phyloP scores from a whole-genome alignment of 495 filamentous ascomycete genomes.

The Pseudomonodictys pantanalensis region DNA sequence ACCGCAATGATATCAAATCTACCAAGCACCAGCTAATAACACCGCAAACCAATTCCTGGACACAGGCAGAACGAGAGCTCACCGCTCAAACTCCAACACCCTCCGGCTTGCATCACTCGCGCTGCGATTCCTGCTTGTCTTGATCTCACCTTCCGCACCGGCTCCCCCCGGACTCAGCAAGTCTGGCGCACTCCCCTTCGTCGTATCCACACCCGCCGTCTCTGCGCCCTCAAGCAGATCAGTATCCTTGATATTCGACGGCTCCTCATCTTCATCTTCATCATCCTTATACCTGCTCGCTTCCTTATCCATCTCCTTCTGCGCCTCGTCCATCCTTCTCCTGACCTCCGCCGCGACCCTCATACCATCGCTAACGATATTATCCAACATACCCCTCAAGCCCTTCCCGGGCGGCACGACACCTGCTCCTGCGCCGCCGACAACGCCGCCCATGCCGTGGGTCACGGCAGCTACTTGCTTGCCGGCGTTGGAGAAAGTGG shows the following conservation, averaged over 20 bases:
- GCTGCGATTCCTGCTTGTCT: slow-evolving; percentile 23
- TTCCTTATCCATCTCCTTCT: slow-evolving; percentile 77
- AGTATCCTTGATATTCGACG: slow-evolving; percentile 63
- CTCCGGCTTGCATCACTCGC: slow-evolving; percentile 35
- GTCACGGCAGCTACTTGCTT: slow-evolving; percentile 39
- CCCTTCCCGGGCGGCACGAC: slow-evolving; percentile 69
- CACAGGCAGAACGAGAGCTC: no score
- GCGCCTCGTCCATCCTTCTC: slow-evolving; percentile 89
- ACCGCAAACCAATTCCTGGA: no score
- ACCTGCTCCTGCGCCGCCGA: slow-evolving; percentile 43
- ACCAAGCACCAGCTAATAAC: no score
- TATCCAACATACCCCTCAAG: slow-evolving; percentile 87
- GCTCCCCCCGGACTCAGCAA: slow-evolving; percentile 7
- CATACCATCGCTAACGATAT: slow-evolving; percentile 96
- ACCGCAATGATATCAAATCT: no score
- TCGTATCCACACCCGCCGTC: slow-evolving; percentile 53
- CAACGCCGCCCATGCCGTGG: slow-evolving; percentile 10
- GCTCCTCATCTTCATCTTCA: slow-evolving; percentile 74
- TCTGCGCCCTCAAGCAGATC: slow-evolving; percentile 80
- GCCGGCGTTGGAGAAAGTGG: slow-evolving; percentile 72
- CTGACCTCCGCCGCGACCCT: slow-evolving; percentile 88
- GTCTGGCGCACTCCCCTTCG: slow-evolving; percentile 12
- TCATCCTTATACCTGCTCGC: slow-evolving; percentile 57
- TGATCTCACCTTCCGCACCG: slow-evolving; percentile 6
- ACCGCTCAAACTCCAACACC: slow-evolving; percentile 42